Evolutionary conservation across 306 rosid species (phyloP).

Genomic region (Medicago arabica): DNA sequence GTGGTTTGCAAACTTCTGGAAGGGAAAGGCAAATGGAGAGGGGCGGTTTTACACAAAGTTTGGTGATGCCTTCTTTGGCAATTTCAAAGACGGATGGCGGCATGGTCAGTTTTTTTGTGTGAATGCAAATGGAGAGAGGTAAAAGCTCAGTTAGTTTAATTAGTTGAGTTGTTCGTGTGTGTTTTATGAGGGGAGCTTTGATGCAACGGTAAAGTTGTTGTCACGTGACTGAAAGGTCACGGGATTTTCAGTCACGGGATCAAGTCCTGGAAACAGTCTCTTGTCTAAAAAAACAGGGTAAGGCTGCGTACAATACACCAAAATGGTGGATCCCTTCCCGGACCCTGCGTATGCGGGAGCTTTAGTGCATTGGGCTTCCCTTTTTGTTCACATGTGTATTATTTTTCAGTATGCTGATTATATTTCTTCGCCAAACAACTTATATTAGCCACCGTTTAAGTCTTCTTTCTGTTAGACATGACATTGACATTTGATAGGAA

Average conservation of each 20-base stretch:
- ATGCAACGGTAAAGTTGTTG: too few relatives aligned
- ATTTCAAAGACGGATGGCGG: slow-evolving; percentile 90
- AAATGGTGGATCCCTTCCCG: too few relatives aligned
- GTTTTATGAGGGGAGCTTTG: not conserved
- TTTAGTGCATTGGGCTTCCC: too few relatives aligned
- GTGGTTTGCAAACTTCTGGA: slow-evolving; percentile 98
- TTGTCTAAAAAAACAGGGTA: too few relatives aligned
- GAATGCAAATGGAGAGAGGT: slow-evolving; percentile 81
- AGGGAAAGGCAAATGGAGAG: slow-evolving; percentile 97
- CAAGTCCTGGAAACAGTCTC: too few relatives aligned
- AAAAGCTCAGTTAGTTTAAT: slow-evolving; percentile 3
- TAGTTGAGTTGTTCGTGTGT: not conserved
- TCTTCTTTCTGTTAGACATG: slow-evolving; percentile 31
- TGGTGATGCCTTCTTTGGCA: slow-evolving; percentile 86
- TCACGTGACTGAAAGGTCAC: too few relatives aligned
- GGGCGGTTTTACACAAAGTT: slow-evolving; percentile 89
- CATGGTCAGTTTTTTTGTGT: slow-evolving; percentile 86
- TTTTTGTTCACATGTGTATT: not conserved
- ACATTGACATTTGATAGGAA: slow-evolving; percentile 14
- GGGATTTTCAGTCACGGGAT: too few relatives aligned
- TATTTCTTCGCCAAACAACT: slow-evolving; percentile 30
- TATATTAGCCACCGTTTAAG: slow-evolving; percentile 12
- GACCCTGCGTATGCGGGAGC: too few relatives aligned
- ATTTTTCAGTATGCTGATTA: slow-evolving; percentile 8
- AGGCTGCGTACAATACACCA: too few relatives aligned